Evolutionary conservation across 192 early-diverging fungal species (phyloP), one percentile per base, ranked within the genome.

Genomic region (Mortierella hygrophila): DNA sequence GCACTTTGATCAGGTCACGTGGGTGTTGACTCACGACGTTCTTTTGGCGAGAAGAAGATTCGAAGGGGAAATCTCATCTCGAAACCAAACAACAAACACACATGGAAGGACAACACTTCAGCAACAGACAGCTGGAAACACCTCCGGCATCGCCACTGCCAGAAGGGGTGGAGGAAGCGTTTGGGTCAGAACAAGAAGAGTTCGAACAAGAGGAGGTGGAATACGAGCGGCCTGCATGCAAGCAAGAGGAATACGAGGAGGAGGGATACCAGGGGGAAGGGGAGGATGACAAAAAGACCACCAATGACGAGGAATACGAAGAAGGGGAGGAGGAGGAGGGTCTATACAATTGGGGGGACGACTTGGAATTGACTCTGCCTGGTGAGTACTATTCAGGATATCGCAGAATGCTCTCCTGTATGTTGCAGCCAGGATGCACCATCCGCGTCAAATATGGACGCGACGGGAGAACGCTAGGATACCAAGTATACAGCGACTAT

Each of bases 1-100:
- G n/a, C 18, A 20, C 18, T 52, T 57, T 52, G 71, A 72, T 38
- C 71, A 41, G 44, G 52, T 75, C 74, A 75, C 74, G 74, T 75
- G 74, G 1, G 26, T n/a, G 8, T 78, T 78, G 77, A 78, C 69
- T 78, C 77, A 78, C 68, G 29, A 38, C 46, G 5, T 52, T 77
- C 44, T 35, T 47, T 41, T 44, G 35, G 37, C 35, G 3, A 7
- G 20, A 6, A 0, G 54, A 21, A 21, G 13, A 46, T 46, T 46
- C 11, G 44, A 46, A 3, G 44, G 4, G 13, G 49, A 20, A 52
- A 21, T 52, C 49, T 52, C 37, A 20, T 29, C 60, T 13, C 23
- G 46, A 29, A n/a, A 42, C 49, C 7, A 72, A 70, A 20, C 69
- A 38, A 15, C 21, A 15, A 10, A 37, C 32, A 60, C 55, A 65